Evolutionary conservation across 768 basidiomycete species (phyloP), one percentile per base, ranked within the genome.

Genomic region (Strobilomyces echinocephalus): DNA sequence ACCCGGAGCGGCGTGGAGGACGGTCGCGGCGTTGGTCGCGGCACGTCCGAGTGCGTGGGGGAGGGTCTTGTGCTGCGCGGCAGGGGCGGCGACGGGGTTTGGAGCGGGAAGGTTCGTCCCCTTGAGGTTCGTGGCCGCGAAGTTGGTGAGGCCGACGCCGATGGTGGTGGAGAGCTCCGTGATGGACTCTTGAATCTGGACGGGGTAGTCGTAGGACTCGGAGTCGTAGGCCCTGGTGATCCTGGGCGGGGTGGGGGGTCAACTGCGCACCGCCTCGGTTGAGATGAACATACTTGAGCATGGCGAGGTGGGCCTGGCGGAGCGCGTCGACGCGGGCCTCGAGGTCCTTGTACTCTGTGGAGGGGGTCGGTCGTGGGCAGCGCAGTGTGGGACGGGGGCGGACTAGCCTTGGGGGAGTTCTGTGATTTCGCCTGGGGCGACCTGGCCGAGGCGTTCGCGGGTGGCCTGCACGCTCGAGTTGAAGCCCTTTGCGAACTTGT

Each of bases 301-400:
- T 57, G 4, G 79, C 66, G 49, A 87, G 65, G 66, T 95, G 93
- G 5, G 91, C 87, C 42, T 79, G 74, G 59, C 84, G 82, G 49
- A 99, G 82, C 30, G 91, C 92, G 72, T 99, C 97, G 38, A 98
- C 97, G 52, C 92, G 87, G 43, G 85, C 78, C 72, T 99, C 97
- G 59, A 99, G 84, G 67, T 95, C 91, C 64, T 87, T 94, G 79
- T 98, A 99, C 70, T 99, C 95, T 91, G 75, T n/a, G 57, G 1
- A 14, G 9, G 3, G 3, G 24, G 24, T 15, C 35, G 20, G 24
- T 30, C 18, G 21, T 34, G 10, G 14, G 21, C n/a, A n/a, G n/a
- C 9, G 39, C 39, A 10, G 20, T 10, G 8, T 10, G 3, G 18
- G 18, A 1, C 28, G 12, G 15, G n/a, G n/a, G 9, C 30, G 8